A percentile compares a stretch with the other conserved stretches of the same genome.
phyloP scores from a whole-genome alignment of 768 basidiomycete species.

The Auricularia cornea region DNA sequence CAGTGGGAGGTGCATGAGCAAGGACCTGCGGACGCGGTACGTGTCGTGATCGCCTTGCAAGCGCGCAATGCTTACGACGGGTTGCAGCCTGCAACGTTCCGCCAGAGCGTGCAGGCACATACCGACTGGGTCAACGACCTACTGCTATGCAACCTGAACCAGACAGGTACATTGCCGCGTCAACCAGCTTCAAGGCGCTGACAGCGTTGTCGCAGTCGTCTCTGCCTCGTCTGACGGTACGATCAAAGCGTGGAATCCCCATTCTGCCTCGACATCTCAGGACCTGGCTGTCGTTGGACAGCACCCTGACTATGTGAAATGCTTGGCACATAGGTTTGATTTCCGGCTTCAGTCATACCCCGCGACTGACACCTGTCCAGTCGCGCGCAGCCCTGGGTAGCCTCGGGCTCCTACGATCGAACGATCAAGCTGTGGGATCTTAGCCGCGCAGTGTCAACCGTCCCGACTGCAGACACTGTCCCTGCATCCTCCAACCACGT shows the following conservation, averaged over 20 bases:
- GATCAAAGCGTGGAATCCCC: constrained; percentile 88
- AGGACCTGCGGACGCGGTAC: neutral
- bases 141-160: constrained; percentile 82
- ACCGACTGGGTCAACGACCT: constrained; percentile 97
- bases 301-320: constrained; percentile 83
- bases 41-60: constrained; percentile 37
- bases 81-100: constrained; percentile 45
- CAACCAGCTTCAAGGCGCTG: constrained; percentile 10
- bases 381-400: constrained; percentile 77
- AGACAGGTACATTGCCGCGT: constrained; percentile 49
- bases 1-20: constrained; percentile 67
- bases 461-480: constrained; percentile 8
- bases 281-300: constrained; percentile 64
- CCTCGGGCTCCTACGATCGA: constrained; percentile 90
- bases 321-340: constrained; percentile 62
- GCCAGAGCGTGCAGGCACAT: constrained; percentile 84
- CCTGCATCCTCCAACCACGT: neutral
- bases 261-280: constrained; percentile 40
- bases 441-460: constrained; percentile 27
- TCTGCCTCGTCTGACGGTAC: constrained; percentile 96
- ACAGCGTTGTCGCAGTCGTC: constrained; percentile 42
- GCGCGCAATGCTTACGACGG: constrained; percentile 33
- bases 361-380: constrained; percentile 26
- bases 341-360: neutral
- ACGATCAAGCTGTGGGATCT: constrained; percentile 95